Evolutionary conservation across 2,329 filamentous ascomycete species (phyloP).

Genomic region (Calonectria naviculata): DNA sequence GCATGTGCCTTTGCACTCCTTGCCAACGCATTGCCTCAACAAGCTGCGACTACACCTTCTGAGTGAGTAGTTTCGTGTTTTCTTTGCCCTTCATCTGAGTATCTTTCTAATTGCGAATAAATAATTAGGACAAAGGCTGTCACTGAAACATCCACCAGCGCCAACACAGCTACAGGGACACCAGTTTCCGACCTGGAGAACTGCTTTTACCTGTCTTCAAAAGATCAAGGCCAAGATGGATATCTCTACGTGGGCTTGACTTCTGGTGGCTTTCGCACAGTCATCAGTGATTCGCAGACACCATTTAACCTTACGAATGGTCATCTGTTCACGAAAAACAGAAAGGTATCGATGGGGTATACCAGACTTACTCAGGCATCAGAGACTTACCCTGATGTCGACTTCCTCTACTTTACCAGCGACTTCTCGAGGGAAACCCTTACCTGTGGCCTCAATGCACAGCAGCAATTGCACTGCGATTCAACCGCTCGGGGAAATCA

Average conservation of each 20-base stretch:
- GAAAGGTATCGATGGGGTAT: neutral
- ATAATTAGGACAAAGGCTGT: neutral
- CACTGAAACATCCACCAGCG: neutral
- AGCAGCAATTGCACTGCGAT: neutral
- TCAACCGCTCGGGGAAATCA: neutral
- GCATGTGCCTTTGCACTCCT: neutral
- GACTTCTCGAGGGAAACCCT: neutral
- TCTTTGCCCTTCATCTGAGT: neutral
- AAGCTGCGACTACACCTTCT: neutral
- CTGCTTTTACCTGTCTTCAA: neutral
- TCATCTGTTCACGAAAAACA: neutral
- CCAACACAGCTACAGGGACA: neutral
- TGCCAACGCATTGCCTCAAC: neutral
- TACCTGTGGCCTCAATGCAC: neutral
- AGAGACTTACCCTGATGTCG: neutral
- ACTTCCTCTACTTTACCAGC: neutral
- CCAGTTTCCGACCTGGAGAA: neutral
- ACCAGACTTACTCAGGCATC: neutral
- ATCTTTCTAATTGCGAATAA: neutral
- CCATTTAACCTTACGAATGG: neutral
- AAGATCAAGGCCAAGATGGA: neutral
- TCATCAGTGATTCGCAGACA: neutral
- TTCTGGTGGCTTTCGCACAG: neutral
- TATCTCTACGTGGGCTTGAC: neutral
- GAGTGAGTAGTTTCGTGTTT: neutral